Percentiles rank a stretch among this genome's conserved stretches.
These are phyloP conservation scores for Scheffersomyces cryptocercus DNA, from an alignment of 1,139 yeast species.

Conservation along the genomic window DNA sequence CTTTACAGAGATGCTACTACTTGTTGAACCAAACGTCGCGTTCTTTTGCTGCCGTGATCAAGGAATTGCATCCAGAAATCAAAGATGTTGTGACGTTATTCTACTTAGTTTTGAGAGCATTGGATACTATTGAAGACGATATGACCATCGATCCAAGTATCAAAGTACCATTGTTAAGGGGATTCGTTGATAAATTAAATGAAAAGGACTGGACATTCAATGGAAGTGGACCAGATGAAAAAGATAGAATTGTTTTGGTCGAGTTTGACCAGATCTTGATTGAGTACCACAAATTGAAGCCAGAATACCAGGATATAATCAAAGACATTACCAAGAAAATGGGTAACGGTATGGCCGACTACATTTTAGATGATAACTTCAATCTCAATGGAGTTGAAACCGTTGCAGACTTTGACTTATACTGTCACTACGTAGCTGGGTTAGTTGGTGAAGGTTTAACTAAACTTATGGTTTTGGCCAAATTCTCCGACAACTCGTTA, in stretches of 20 bases:
- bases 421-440: constrained; percentile 98
- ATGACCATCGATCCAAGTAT: constrained; percentile 74
- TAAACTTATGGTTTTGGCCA: constrained; percentile 69
- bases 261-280: constrained; percentile 64
- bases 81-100: constrained; percentile 81
- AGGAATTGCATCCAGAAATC: constrained; percentile 87
- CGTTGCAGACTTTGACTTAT: constrained; percentile 77
- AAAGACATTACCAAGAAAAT: constrained; percentile 74
- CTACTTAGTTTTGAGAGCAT: constrained; percentile 82
- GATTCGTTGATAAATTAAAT: constrained; percentile 63
- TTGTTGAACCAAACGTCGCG: constrained; percentile 74
- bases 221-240: constrained; percentile 74
- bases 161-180: constrained; percentile 74
- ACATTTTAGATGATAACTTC: constrained; percentile 75
- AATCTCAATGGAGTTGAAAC: constrained; percentile 79
- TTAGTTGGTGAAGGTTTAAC: constrained; percentile 96
- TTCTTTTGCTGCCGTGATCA: constrained; percentile 89
- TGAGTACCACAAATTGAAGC: constrained; percentile 73
- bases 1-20: constrained; percentile 66
- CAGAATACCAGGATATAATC: constrained; percentile 77
- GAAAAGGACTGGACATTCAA: constrained; percentile 77
- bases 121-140: constrained; percentile 97
- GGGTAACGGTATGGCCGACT: constrained; percentile 99
- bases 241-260: constrained; percentile 75
- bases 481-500: constrained; percentile 56